Conservation (phyloP, 805 yeast genomes). For the Ogataea zsoltii region DNA sequence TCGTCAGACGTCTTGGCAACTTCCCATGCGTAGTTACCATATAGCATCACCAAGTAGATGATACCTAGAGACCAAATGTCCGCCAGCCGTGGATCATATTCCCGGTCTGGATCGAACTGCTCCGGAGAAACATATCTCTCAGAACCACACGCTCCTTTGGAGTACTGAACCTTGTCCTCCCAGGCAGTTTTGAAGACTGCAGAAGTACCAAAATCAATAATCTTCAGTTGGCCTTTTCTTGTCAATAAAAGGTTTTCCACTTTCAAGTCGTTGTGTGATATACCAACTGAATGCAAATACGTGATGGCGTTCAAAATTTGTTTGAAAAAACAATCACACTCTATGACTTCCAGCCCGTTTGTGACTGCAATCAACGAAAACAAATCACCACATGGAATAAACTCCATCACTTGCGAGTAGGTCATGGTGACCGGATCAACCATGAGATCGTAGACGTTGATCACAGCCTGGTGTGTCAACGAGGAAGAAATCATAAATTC, state of each 20-base stretch:
- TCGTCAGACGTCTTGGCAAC: conserved; percentile 40
- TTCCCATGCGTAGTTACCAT: conserved; percentile 41
- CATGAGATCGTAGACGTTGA: conserved; percentile 78
- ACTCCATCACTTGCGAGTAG: conserved; percentile 92
- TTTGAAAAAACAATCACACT: conserved; percentile 87
- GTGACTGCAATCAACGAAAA: conserved; percentile 57
- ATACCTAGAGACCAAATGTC: conserved; percentile 92
- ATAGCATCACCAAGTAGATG: conserved; percentile 65
- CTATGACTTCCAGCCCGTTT: conserved; percentile 56
- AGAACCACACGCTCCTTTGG: conserved; percentile 80
- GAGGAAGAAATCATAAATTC: conserved; percentile 88
- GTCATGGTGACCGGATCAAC: conserved; percentile 66
- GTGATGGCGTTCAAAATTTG: conserved; percentile 80
- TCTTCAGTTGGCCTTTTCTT: conserved; percentile 62
- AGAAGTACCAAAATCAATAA: conserved; percentile 88
- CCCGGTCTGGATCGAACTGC: conserved; percentile 56
- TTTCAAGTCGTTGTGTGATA: conserved; percentile 90
- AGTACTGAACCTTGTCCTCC: conserved; percentile 71
- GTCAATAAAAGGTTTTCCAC: conserved; percentile 82
- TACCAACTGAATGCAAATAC: conserved; percentile 88
- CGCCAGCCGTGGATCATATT: conserved; percentile 74
- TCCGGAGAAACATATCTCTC: conserved; percentile 94
- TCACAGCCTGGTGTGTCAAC: conserved; percentile 73
- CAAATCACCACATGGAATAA: conserved; percentile 84
- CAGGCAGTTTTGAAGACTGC: conserved; percentile 89